Evolutionary conservation across 2,329 filamentous ascomycete species (phyloP).

Genomic region (Monilinia aucupariae): DNA sequence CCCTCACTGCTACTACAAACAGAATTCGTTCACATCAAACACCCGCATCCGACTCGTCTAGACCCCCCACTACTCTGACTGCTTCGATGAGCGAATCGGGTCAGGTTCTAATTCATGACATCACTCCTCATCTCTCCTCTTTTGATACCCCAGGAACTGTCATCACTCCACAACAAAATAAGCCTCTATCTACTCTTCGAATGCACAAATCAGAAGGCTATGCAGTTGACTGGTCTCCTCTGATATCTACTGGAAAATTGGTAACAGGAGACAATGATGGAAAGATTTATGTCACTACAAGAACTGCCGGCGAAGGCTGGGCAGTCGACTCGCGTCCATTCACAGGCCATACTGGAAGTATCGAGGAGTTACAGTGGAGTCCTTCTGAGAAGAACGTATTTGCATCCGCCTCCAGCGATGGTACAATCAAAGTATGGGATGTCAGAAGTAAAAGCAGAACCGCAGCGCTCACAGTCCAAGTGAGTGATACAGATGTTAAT

Average conservation of each 20-base stretch:
- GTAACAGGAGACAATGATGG: conserved; percentile 89
- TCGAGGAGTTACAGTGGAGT: conserved; percentile 97
- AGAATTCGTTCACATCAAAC: conserved; percentile 84
- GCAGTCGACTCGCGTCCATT: conserved; percentile 81
- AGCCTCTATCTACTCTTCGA: conserved; percentile 78
- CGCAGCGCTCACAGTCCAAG: conserved; percentile 79
- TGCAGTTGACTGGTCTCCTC: conserved; percentile 91
- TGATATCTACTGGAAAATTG: conserved; percentile 75
- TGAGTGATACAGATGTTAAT: conserved; percentile 84
- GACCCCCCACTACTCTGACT: conserved; percentile 74
- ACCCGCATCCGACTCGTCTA: conserved; percentile 62
- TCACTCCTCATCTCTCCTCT: conserved; percentile 79
- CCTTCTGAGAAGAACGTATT: conserved; percentile 91
- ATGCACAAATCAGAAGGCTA: conserved; percentile 94
- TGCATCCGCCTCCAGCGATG: conserved; percentile 87
- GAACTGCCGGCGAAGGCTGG: conserved; percentile 83
- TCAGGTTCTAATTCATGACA: conserved; percentile 87
- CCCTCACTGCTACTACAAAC: conserved; percentile 83
- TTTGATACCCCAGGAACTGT: conserved; percentile 85
- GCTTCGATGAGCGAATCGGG: conserved; percentile 90
- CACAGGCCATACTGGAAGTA: conserved; percentile 73
- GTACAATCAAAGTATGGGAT: conserved; percentile 94
- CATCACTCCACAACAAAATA: conserved; percentile 77
- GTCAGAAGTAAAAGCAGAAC: conserved; percentile 83
- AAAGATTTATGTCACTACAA: conserved; percentile 79